A percentile compares a stretch with the other conserved stretches of the same genome.
Evolutionary conservation across 345 rosid genomes (phyloP).

Genomic region (Pseudoturritis turrita): DNA sequence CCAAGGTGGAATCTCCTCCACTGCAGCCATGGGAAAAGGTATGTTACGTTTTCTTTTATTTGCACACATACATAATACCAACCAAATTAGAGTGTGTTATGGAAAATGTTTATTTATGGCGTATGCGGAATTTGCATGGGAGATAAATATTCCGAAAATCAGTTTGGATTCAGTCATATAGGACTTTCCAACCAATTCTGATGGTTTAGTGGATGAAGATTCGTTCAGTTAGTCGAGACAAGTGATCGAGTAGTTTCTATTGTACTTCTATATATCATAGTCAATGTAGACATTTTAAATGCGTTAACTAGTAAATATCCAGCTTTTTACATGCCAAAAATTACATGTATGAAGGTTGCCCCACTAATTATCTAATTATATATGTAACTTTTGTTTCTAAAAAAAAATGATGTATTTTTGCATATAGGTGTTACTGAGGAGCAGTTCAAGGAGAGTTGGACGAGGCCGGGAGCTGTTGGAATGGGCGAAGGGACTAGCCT

Average conservation of each 20-base stretch:
- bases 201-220: background rate
- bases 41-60: constrained; percentile 7
- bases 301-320: background rate
- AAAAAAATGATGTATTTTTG: background rate
- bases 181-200: background rate
- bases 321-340: background rate
- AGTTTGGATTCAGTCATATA: too few relatives aligned
- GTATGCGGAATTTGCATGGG: background rate
- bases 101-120: background rate
- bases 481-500: constrained; percentile 44
- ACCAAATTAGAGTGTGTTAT: background rate
- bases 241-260: background rate
- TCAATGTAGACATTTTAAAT: background rate
- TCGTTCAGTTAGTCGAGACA: background rate
- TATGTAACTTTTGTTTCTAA: background rate
- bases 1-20: constrained; percentile 95
- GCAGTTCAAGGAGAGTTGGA: constrained; percentile 93
- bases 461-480: constrained; percentile 50
- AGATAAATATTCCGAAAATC: too few relatives aligned
- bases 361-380: background rate
- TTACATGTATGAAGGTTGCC: background rate
- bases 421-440: constrained; percentile 86
- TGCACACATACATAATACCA: background rate
- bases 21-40: constrained; percentile 99
- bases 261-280: background rate